phyloP scores from a whole-genome alignment of 1,139 yeast species.

The Kodamaea sp. region DNA sequence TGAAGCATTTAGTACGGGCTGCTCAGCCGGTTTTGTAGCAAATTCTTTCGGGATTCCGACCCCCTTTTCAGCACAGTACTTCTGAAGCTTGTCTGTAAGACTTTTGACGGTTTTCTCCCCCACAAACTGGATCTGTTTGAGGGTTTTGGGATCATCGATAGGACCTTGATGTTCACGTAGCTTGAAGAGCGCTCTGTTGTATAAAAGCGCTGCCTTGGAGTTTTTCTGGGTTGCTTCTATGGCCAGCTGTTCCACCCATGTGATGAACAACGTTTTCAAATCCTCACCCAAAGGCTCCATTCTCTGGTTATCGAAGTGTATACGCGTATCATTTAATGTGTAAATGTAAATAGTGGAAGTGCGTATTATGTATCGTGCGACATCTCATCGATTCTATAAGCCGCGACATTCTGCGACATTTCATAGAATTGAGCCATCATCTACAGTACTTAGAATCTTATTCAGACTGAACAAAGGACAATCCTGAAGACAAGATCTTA shows the following conservation, averaged over 20 bases:
- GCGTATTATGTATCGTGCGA: too few relatives aligned
- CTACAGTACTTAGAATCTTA: too few relatives aligned
- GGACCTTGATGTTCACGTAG: slow-evolving; percentile 42
- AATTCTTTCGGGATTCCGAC: slow-evolving; percentile 41
- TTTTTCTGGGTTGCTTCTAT: slow-evolving; percentile 43
- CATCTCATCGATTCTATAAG: too few relatives aligned
- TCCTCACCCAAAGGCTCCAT: slow-evolving; percentile 17
- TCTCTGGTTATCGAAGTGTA: too few relatives aligned
- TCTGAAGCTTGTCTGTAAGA: slow-evolving; percentile 42
- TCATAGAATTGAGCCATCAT: too few relatives aligned
- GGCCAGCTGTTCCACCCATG: slow-evolving; percentile 57
- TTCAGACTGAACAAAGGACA: too few relatives aligned
- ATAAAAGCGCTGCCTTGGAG: slow-evolving; percentile 44
- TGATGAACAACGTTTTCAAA: slow-evolving; percentile 41
- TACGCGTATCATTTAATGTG: too few relatives aligned
- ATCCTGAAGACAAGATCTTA: too few relatives aligned
- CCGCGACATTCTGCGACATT: too few relatives aligned
- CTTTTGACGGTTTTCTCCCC: slow-evolving; percentile 62
- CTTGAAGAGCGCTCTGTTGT: slow-evolving; percentile 50
- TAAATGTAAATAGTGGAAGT: too few relatives aligned
- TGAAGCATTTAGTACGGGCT: slow-evolving; percentile 3
- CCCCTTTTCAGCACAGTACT: slow-evolving; percentile 49
- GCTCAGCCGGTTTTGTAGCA: slow-evolving; percentile 14
- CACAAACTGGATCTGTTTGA: slow-evolving; percentile 52
- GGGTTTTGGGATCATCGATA: slow-evolving; percentile 51